These are phyloP conservation scores for Phaeotremella skinneri DNA, from an alignment of 768 basidiomycete species.

Conservation along the genomic window DNA sequence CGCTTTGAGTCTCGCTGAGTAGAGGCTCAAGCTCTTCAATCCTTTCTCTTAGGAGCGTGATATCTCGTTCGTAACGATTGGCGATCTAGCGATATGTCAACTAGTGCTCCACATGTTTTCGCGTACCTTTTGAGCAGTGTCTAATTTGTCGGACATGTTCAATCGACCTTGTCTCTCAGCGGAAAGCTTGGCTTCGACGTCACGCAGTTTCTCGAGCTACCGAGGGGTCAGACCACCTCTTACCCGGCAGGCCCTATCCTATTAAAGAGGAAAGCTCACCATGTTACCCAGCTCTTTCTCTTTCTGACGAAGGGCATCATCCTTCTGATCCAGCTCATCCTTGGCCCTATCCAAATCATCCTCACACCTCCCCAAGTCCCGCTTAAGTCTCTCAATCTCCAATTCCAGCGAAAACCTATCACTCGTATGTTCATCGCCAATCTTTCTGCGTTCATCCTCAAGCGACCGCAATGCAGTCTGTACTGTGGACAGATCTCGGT, in stretches of 20 bases:
- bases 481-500: slow-evolving; percentile 69
- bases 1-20: slow-evolving; percentile 56
- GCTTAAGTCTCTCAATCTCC: slow-evolving; percentile 78
- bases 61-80: slow-evolving; percentile 68
- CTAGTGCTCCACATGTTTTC: background rate
- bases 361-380: slow-evolving; percentile 77
- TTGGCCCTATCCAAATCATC: slow-evolving; percentile 71
- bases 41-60: slow-evolving; percentile 60
- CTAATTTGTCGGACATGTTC: slow-evolving; percentile 86
- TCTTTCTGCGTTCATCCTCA: slow-evolving; percentile 72
- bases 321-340: slow-evolving; percentile 67
- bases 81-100: slow-evolving; percentile 57
- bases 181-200: slow-evolving; percentile 73
- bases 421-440: slow-evolving; percentile 79
- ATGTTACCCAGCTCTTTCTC: slow-evolving; percentile 72
- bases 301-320: slow-evolving; percentile 65
- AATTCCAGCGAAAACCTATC: slow-evolving; percentile 83
- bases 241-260: background rate
- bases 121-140: slow-evolving; percentile 60
- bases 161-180: slow-evolving; percentile 82
- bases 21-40: slow-evolving; percentile 74
- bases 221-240: background rate
- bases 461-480: slow-evolving; percentile 68
- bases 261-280: slow-evolving; percentile 35
- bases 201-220: slow-evolving; percentile 71